Evolutionary conservation across 2,329 filamentous ascomycete genomes (phyloP), one percentile per base, ranked within the genome.

Genomic region (Reticulascus tulasneorum): DNA sequence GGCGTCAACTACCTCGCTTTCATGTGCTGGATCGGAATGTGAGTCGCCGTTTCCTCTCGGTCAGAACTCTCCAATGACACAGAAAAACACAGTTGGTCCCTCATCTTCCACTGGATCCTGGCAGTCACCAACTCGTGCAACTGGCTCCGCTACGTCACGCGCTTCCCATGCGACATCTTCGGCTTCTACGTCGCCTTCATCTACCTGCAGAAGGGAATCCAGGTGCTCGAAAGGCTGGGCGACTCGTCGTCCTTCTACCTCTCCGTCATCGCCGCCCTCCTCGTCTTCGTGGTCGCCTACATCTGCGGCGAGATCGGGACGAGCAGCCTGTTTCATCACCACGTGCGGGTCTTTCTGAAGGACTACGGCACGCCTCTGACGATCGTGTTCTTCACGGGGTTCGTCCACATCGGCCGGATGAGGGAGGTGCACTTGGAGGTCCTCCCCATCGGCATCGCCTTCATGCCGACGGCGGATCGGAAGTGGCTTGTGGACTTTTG

Each of bases 161-260:
- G 87, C 11, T 95, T 95, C 56, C 88, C 87, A 17, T 94, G 89
- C 63, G 89, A 95, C 59, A 93, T 91, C 52, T 94, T 95, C 48
- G 89, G 88, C 33, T 94, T 94, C 64, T 94, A 94, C 56, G 88
- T 94, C 30, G 88, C 88, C 38, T 89, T 86, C 55, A 91, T 94
- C 59, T 94, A 94, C 56, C 71, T 94, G 15, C 87, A 94, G 54
- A 94, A 94, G 62, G 88, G 88, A 12, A 83, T 94, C 44, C 86
- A 94, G 60, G 86, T 94, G 11, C 73, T 94, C 15, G 82, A 81
- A 27, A 75, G 83, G 10, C 84, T 94, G 52, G 89, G 85, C 60
- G 54, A 69, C 58, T 60, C 68, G 47, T 72, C 69, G 31, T 75
- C 84, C 55, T 67, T 93, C 66, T 94, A 94, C 54, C 75, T 94